phyloP scores from a whole-genome alignment of 176 grass and related monocot species.

The Elaeis guineensis region DNA sequence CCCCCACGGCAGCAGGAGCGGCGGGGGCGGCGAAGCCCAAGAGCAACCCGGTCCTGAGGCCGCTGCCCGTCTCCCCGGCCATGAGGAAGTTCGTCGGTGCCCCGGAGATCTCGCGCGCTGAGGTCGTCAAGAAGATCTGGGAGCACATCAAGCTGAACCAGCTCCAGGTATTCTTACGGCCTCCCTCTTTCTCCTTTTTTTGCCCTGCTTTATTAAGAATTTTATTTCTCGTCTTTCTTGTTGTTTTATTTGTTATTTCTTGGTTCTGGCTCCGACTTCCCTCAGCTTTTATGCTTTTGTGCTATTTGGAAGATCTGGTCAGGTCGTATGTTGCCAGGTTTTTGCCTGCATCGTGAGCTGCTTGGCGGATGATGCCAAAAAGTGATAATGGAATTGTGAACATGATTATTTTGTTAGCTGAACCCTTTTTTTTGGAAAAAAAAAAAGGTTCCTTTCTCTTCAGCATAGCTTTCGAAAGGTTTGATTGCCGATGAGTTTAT shows the following conservation, averaged over 20 bases:
- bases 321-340: too few species aligned
- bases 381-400: too few species aligned
- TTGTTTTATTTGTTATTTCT: neutral
- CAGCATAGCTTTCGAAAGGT: too few species aligned
- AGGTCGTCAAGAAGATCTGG: slow-evolving; percentile 66
- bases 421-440: too few species aligned
- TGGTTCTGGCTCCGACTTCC: too few species aligned
- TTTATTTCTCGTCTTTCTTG: neutral
- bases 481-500: too few species aligned
- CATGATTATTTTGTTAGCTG: too few species aligned
- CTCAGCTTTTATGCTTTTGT: too few species aligned
- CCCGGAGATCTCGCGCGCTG: slow-evolving; percentile 47
- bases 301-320: too few species aligned
- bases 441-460: too few species aligned
- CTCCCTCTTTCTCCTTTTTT: neutral
- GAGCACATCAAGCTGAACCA: slow-evolving; percentile 61
- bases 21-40: slow-evolving; percentile 6
- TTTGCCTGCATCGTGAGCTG: too few species aligned
- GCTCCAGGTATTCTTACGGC: slow-evolving; percentile 50
- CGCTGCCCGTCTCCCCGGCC: slow-evolving; percentile 37
- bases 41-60: slow-evolving; percentile 22
- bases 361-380: too few species aligned
- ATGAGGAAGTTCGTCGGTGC: slow-evolving; percentile 51
- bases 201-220: neutral
- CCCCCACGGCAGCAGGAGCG: neutral